Evolutionary conservation across 371 early-diverging fungal genomes (phyloP), one percentile per base, ranked within the genome.

Genomic region (Mortierella sp.): DNA sequence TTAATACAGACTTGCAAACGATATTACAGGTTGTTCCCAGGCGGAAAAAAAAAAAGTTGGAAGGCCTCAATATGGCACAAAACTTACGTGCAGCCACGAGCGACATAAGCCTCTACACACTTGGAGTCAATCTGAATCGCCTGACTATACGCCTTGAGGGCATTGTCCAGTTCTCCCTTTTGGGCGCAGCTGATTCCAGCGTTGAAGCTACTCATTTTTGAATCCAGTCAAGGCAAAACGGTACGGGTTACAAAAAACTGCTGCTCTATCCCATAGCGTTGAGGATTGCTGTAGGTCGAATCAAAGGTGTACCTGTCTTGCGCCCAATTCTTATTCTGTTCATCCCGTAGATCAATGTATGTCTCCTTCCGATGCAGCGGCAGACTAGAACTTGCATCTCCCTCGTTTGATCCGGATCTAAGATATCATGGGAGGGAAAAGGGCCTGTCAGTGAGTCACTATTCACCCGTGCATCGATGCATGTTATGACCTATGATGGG

Each of bases 81-180:
- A 48, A 76, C 76, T 54, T 76, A 76, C 76, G 76, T 68, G 76
- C 76, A 76, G 51, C 76, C 76, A 14, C 76, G 59, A 19, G 76
- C 69, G 17, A 76, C 50, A 40, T 68, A 76, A 28, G 65, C 76
- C 37, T 76, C 69, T 16, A 68, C 53, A 24, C 48, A 64, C 37
- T 76, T 68, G 3, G 50, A 37, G 39, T 76, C 76, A 40, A 76
- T 76, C 46, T 68, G 76, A 37, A 76, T 76, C 10, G 69, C 57
- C 39, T 76, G 76, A 29, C 65, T 57, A 40, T 76, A 76, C 1
- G 76, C 55, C 37, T 68, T 76, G 48, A 76, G 59, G 3, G 76
- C 76, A 16, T 68, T 61, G 21, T 76, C 76, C 51, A 68, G 19
- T 7, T 64, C 52, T 25, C 76, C 76, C 14, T 63, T 59, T 37